Conservation (phyloP, 2,329 filamentous ascomycete genomes). For the Coniella vitis region DNA sequence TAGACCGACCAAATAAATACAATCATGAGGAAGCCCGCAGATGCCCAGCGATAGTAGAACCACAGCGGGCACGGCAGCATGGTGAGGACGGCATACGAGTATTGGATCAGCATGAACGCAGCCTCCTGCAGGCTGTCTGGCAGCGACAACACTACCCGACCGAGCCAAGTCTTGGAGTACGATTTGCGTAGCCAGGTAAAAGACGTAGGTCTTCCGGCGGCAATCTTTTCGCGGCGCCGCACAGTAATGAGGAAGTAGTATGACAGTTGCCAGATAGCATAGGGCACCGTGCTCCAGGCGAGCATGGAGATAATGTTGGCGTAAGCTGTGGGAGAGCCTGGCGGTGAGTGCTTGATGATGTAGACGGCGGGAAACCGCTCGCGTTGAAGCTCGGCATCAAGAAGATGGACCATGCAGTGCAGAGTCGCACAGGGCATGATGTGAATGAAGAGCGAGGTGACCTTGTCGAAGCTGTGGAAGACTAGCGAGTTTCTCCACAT, state of each 20-base stretch:
- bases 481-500: constrained; percentile 99
- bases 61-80: constrained; percentile 93
- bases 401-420: constrained; percentile 84
- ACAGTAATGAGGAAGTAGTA: constrained; percentile 97
- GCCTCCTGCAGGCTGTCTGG: constrained; percentile 73
- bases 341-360: constrained; percentile 62
- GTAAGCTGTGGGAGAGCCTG: constrained; percentile 74
- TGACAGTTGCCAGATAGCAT: constrained; percentile 82
- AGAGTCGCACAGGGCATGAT: constrained; percentile 96
- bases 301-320: constrained; percentile 76
- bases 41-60: constrained; percentile 84
- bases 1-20: constrained; percentile 96
- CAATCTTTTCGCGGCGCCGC: constrained; percentile 90
- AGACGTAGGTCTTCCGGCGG: constrained; percentile 87
- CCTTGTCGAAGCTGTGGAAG: constrained; percentile 97
- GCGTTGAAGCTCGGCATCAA: constrained; percentile 57
- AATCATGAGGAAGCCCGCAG: constrained; percentile 64
- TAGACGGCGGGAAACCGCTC: constrained; percentile 78
- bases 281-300: constrained; percentile 87
- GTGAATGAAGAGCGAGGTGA: constrained; percentile 97
- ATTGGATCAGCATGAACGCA: constrained; percentile 95
- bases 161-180: constrained; percentile 85
- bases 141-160: constrained; percentile 72
- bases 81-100: constrained; percentile 79
- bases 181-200: constrained; percentile 95